Evolutionary conservation across 1,284 basidiomycete genomes (phyloP), one percentile per base, ranked within the genome.

Genomic region (Cutaneotrichosporon dermatis): DNA sequence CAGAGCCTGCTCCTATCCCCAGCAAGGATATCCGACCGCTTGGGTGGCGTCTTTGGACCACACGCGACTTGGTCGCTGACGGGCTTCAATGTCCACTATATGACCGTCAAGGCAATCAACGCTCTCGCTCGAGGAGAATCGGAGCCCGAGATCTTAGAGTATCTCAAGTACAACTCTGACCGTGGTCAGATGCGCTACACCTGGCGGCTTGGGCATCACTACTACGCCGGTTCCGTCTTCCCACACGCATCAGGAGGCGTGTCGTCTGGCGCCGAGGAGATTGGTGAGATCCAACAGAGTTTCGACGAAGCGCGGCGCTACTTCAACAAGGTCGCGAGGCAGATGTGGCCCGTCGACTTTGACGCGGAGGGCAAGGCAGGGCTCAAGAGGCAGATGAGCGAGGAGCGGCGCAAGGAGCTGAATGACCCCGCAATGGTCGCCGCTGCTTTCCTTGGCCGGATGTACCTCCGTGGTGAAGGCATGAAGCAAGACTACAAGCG

Each of bases 401-500:
- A 71, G 58, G 76, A 73, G 54, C 44, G 62, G 15, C 40, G 54
- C 35, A 78, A 72, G 62, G 77, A 74, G 55, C 39, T 58, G 41
- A 81, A 85, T 35, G 81, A 83, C 6, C 81, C 83, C 2, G 86
- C 90, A 0, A 84, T 86, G 62, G 65, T 71, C 2, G 87, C 89
- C 51, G 91, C 92, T 4, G 88, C 84, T 2, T 94, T 89, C 73
- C 76, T 99, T 2, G 96, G 95, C 0, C 83, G 90, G 59, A 97
- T 99, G 92, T 90, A 89, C 67, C 78, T 99, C 43, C 82, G 96
- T 42, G 95, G 95, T 0, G 96, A 99, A 74, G 95, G 95, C 8
- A 86, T 92, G 33, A 86, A 86, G 69, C 82, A 83, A 65, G 90
- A 98, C 76, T 83, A 84, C 44, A 80, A 79, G 16, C 79, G 85